These are phyloP conservation scores for Lithohypha guttulata DNA, from an alignment of 2,329 filamentous ascomycete species.

Conservation along the genomic window DNA sequence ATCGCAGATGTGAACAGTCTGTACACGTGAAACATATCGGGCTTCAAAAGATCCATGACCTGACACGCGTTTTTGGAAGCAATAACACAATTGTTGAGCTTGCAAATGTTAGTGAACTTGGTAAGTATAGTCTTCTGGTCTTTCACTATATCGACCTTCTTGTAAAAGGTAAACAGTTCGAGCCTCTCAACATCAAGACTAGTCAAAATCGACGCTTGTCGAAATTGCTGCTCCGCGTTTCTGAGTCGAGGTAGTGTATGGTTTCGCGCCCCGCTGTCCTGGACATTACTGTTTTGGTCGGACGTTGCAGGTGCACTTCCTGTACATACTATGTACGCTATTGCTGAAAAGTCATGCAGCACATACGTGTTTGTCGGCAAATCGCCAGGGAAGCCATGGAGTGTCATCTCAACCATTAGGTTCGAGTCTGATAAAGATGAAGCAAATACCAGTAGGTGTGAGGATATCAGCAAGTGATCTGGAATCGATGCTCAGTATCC, in stretches of 20 bases:
- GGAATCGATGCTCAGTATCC: slow-evolving; percentile 1
- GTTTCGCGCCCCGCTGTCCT: slow-evolving; percentile 10
- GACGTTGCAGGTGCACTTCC: slow-evolving; percentile 14
- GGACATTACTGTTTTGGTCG: slow-evolving; percentile 8
- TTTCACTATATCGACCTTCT: slow-evolving; percentile 21
- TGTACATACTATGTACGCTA: slow-evolving; percentile 22
- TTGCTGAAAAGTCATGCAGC: slow-evolving; percentile 21
- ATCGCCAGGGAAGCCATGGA: slow-evolving; percentile 17
- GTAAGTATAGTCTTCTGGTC: slow-evolving; percentile 20
- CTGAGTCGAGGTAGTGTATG: slow-evolving; percentile 17
- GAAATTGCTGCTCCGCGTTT: slow-evolving; percentile 19
- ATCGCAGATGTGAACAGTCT: slow-evolving; percentile 20
- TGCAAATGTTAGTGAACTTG: slow-evolving; percentile 19
- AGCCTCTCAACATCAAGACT: slow-evolving; percentile 16
- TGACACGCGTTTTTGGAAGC: slow-evolving; percentile 20
- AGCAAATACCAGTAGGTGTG: too few relatives aligned
- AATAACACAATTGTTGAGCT: slow-evolving; percentile 20
- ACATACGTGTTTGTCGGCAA: slow-evolving; percentile 19
- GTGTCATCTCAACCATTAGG: slow-evolving; percentile 18
- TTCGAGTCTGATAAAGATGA: too few relatives aligned
- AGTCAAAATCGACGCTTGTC: slow-evolving; percentile 20
- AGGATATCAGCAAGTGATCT: too few relatives aligned
- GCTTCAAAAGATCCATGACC: slow-evolving; percentile 20
- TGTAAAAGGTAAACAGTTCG: slow-evolving; percentile 22
- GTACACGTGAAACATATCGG: slow-evolving; percentile 17